Percentiles rank a stretch among this genome's conserved stretches.
Evolutionary conservation across 2,329 filamentous ascomycete species (phyloP).

Genomic region (Paecilomyces dactylethromorphus): DNA sequence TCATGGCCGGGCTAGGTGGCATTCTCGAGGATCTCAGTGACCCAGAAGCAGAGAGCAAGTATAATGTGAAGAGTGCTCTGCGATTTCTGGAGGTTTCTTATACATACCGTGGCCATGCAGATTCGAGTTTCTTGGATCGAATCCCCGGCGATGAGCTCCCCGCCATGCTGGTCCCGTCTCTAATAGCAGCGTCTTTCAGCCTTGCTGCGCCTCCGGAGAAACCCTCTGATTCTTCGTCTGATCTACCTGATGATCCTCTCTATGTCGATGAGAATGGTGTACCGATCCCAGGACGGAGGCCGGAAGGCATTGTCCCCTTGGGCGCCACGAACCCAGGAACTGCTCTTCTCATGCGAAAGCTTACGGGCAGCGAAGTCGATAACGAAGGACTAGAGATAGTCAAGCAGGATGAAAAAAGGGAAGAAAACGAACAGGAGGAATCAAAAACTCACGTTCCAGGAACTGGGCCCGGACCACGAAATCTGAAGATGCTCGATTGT

Average conservation of each 20-base stretch:
- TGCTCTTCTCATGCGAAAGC: slow-evolving; percentile 5
- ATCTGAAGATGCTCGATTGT: slow-evolving; percentile 30
- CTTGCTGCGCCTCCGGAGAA: slow-evolving; percentile 22
- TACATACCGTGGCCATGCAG: slow-evolving; percentile 38
- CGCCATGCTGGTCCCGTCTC: slow-evolving; percentile 25
- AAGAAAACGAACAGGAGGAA: slow-evolving; percentile 7
- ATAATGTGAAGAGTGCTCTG: slow-evolving; percentile 18
- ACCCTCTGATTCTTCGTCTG: slow-evolving; percentile 13
- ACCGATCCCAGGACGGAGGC: slow-evolving; percentile 5
- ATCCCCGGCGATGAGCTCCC: slow-evolving; percentile 32
- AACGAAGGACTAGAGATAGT: background rate
- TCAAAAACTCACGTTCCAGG: slow-evolving; percentile 24
- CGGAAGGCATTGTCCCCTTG: slow-evolving; percentile 6
- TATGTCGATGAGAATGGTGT: slow-evolving; percentile 8
- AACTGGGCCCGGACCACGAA: slow-evolving; percentile 20
- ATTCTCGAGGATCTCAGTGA: slow-evolving; percentile 12
- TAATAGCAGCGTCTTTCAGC: slow-evolving; percentile 34
- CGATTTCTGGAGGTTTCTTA: slow-evolving; percentile 43
- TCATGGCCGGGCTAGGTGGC: slow-evolving; percentile 26
- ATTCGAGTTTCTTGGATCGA: slow-evolving; percentile 35
- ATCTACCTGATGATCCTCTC: slow-evolving; percentile 12
- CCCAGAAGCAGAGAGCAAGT: background rate
- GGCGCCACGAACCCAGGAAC: background rate
- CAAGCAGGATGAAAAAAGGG: background rate
- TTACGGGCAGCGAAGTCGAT: slow-evolving; percentile 1